Evolutionary conservation across 495 filamentous ascomycete species (phyloP).

Genomic region (Diplogelasinospora grovesii): DNA sequence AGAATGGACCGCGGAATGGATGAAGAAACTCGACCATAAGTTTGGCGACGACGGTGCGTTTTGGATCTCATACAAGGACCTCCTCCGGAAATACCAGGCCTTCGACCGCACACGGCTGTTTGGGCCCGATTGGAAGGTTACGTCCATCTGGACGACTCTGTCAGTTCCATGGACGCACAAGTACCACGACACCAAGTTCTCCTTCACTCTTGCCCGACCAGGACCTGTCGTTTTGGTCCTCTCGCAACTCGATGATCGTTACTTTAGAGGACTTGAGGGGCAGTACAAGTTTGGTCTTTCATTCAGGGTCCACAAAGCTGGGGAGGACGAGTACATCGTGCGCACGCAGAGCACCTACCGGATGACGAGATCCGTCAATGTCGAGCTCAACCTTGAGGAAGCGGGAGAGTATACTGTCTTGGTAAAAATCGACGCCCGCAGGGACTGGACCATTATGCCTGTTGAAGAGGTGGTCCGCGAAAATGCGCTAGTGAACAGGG

Average conservation of each 20-base stretch:
- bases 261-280: slow-evolving; percentile 78
- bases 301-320: slow-evolving; percentile 77
- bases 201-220: slow-evolving; percentile 56
- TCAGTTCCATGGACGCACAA: slow-evolving; percentile 80
- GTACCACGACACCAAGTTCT: slow-evolving; percentile 79
- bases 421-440: slow-evolving; percentile 69
- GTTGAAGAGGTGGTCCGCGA: slow-evolving; percentile 64
- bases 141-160: slow-evolving; percentile 78
- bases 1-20: slow-evolving; percentile 88
- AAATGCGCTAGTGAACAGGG: slow-evolving; percentile 55
- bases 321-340: slow-evolving; percentile 77
- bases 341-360: slow-evolving; percentile 64
- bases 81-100: slow-evolving; percentile 73
- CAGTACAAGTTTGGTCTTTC: slow-evolving; percentile 71
- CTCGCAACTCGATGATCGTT: slow-evolving; percentile 77
- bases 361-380: slow-evolving; percentile 72
- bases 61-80: slow-evolving; percentile 68
- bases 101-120: slow-evolving; percentile 90
- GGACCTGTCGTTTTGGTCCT: slow-evolving; percentile 74
- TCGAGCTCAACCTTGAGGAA: slow-evolving; percentile 75
- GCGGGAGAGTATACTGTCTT: slow-evolving; percentile 74
- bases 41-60: slow-evolving; percentile 85
- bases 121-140: slow-evolving; percentile 72
- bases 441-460: slow-evolving; percentile 40
- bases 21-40: slow-evolving; percentile 66